Base-by-base conservation (phyloP, 352 stramenopile genomes). In the Globisporangium echinulatum region DNA sequence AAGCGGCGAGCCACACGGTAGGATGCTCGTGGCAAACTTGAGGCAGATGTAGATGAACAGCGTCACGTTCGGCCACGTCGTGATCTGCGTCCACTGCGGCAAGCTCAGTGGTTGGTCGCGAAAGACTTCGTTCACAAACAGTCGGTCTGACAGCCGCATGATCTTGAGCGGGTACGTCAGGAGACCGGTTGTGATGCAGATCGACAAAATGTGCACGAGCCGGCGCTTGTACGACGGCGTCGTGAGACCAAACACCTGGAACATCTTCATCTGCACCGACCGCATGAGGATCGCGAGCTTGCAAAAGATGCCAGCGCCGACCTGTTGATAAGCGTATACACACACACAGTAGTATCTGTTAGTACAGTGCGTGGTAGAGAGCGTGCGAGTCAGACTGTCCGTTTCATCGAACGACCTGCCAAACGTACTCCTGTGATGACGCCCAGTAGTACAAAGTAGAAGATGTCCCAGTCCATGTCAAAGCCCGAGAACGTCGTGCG, bases 51-150 rank as follows among this genome's bases (percentile, higher is more conserved):
- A 92, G 48, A 91, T 59, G 52, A 89, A 73, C 0, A 94, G 62
- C 33, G 80, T 79, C 38, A 87, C 69, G 9, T 75, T 69, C 1
- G 79, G 76, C 57, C 70, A 82, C 39, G 84, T 62, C 11, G 75
- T 79, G 46, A 87, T 71, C 55, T 89, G 77, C 3, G 69, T 88
- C 78, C 80, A 87, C 54, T 87, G 70, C 0, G 71, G 72, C 13
- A 88, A 60, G 25, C 66, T 88, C 43, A 92, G 42, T 0, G 69
- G 55, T 40, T 88, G 70, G 54, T 90, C 78, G 17, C 74, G 76
- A 43, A 94, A 94, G 4, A 90, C 64, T 62, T 92, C 80, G 62
- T 94, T 92, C 50, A 92, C 75, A 46, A 94, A 74, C 9, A 69
- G 49, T 13, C 80, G 68, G 54, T 94, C 82, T 4, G 84, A 89